Conservation (phyloP, 164 flowering plant species). For the Annona squamosa region DNA sequence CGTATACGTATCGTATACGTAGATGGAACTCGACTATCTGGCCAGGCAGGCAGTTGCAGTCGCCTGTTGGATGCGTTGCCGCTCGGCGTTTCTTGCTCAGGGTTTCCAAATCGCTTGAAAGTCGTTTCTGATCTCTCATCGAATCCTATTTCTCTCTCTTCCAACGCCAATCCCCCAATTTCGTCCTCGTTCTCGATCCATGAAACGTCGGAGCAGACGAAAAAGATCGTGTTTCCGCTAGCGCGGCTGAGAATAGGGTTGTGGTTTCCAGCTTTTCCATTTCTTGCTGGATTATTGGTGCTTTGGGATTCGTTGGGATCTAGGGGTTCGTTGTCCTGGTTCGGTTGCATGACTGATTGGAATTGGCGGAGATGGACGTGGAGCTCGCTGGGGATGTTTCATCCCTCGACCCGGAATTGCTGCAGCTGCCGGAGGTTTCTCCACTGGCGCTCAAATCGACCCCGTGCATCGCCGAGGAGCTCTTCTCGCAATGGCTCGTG, state of each 20-base stretch:
- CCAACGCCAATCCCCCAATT: not conserved
- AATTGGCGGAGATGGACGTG: constrained; percentile 39
- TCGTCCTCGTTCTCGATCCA: not conserved
- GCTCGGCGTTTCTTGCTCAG: not conserved
- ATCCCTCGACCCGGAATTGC: constrained; percentile 66
- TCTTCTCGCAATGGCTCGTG: constrained; percentile 91
- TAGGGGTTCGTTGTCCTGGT: not conserved
- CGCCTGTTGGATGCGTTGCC: not conserved
- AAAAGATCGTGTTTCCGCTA: not conserved
- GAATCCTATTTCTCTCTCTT: not conserved
- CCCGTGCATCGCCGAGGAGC: constrained; percentile 56
- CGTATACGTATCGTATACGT: constrained; percentile 1
- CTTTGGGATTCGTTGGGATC: not conserved
- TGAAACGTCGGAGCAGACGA: constrained; percentile 5
- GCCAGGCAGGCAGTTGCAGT: constrained; percentile 9
- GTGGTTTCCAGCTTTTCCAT: not conserved
- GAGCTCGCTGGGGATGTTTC: constrained; percentile 60
- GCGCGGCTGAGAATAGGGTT: not conserved
- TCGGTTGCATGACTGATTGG: constrained; percentile 20
- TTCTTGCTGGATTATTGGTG: not conserved
- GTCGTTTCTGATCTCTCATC: not conserved
- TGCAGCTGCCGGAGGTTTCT: constrained; percentile 89
- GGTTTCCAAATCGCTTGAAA: constrained; percentile 7
- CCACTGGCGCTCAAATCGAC: constrained; percentile 69
- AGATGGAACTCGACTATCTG: not conserved